Base-by-base conservation (phyloP, 768 basidiomycete species). In the Crepidotus variabilis region DNA sequence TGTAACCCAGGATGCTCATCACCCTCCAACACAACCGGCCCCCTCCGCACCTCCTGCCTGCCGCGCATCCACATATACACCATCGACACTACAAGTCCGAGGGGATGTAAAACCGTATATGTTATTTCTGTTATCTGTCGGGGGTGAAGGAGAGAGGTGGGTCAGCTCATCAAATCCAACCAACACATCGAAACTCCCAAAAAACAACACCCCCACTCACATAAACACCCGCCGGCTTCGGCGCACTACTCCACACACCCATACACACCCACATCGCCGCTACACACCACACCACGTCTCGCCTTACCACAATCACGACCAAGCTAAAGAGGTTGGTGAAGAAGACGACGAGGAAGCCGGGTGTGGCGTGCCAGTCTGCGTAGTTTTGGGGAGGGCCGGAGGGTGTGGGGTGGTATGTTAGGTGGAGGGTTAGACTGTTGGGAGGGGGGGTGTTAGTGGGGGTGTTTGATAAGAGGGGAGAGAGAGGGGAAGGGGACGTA, bases 191-290 rank as follows among this genome's bases (percentile, higher is more conserved):
- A 35, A 9, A 45, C 34, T 22, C 43, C 47, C 54, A 47, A 36
- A 21, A 18, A 43, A 13, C 9, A n/a, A n/a, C n/a, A n/a, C n/a
- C n/a, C n/a, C n/a, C n/a, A 77, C 87, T 20, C 60, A 90, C 87
- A 60, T 82, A 82, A 13, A 92, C 82, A 2, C 82, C 76, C 6
- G 75, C 73, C 0, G 88, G 84, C 58, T 90, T 90, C 0, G 86
- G 87, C 23, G 74, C 65, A 2, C 75, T 71, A 21, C 71, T 68
- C 85, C 86, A 89, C 4, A 92, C 72, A 60, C 83, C 83, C 20
- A 85, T 74, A 57, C 83, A 83, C 20, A 88, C 78, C 90, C 90
- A 92, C 0, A 83, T 85, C 0, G 88, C 85, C 0, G 86, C 86
- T 13, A 86, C 75, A 34, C 85, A 83, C 87, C 88, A 91, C 0